A percentile compares a stretch with the other conserved stretches of the same genome.
Evolutionary conservation across 208 protist species (phyloP).

Genomic region (Polymyxa betae): DNA sequence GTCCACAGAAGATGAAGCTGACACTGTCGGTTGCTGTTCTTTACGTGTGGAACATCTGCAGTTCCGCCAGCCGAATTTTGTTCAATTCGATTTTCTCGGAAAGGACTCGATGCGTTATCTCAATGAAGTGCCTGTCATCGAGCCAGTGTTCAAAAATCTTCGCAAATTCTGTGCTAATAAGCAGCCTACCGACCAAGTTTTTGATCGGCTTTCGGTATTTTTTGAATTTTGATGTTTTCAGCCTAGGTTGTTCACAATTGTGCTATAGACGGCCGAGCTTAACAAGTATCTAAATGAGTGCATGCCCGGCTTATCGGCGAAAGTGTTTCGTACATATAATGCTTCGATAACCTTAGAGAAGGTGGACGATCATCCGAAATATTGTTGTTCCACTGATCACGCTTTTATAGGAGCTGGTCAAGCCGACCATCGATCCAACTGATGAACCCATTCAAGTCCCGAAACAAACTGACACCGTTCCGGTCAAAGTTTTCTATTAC

Average conservation of each 20-base stretch:
- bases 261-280: conserved; percentile 69
- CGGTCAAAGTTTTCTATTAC: conserved; percentile 81
- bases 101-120: conserved; percentile 97
- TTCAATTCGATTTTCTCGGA: conserved; percentile 96
- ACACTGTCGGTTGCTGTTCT: conserved; percentile 94
- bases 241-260: background rate
- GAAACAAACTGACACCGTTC: background rate
- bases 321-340: conserved; percentile 99
- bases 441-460: background rate
- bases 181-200: conserved; percentile 81
- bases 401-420: background rate
- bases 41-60: conserved; percentile 94
- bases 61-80: conserved; percentile 57
- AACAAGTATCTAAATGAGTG: conserved; percentile 95
- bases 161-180: conserved; percentile 79
- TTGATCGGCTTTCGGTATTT: conserved; percentile 84
- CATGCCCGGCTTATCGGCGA: conserved; percentile 94
- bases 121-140: conserved; percentile 85
- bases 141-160: conserved; percentile 87
- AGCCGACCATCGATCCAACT: background rate
- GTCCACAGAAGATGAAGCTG: conserved; percentile 60
- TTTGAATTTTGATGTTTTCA: conserved; percentile 63
- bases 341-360: conserved; percentile 94
- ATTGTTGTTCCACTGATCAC: background rate
- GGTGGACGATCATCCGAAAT: conserved; percentile 76